These are phyloP conservation scores for Tetraselmis striata DNA, from an alignment of 139 green algal genomes.

Conservation along the genomic window DNA sequence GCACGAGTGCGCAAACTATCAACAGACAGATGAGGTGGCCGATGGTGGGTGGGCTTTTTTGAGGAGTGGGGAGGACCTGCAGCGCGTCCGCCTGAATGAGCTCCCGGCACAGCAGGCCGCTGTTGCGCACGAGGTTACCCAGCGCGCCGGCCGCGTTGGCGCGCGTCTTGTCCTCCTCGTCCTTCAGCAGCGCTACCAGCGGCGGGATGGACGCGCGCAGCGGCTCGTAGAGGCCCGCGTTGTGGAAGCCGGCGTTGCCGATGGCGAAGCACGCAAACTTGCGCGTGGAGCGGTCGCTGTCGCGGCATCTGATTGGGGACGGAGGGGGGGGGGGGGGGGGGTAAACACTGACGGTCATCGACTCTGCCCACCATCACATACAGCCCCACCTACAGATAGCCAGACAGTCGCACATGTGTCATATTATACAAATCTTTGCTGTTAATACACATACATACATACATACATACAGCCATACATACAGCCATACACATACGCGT, in stretches of 20 bases:
- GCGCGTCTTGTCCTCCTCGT: constrained; percentile 79
- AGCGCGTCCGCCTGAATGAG: constrained; percentile 62
- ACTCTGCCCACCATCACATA: too few relatives aligned
- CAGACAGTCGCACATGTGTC: too few relatives aligned
- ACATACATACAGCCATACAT: too few relatives aligned
- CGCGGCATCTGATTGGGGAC: constrained; percentile 21
- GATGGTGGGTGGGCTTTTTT: too few relatives aligned
- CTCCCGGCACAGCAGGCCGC: constrained; percentile 53
- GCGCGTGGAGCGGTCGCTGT: constrained; percentile 72
- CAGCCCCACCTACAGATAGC: too few relatives aligned
- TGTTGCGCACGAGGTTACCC: constrained; percentile 92
- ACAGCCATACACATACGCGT: too few relatives aligned
- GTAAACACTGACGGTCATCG: too few relatives aligned
- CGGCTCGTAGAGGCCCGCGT: constrained; percentile 66
- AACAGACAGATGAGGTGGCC: too few relatives aligned
- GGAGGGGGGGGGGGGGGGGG: too few relatives aligned
- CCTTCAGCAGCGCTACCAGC: constrained; percentile 66
- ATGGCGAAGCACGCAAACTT: constrained; percentile 99
- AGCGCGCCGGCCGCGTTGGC: constrained; percentile 91
- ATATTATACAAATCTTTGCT: too few relatives aligned
- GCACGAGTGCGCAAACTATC: too few relatives aligned
- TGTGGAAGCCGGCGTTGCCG: constrained; percentile 89
- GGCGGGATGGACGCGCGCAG: constrained; percentile 61
- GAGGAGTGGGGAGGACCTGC: constrained; percentile 19
- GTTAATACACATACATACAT: too few relatives aligned